Conservation (phyloP, 2,329 filamentous ascomycete species). For the Mycosphaerella sp. region DNA sequence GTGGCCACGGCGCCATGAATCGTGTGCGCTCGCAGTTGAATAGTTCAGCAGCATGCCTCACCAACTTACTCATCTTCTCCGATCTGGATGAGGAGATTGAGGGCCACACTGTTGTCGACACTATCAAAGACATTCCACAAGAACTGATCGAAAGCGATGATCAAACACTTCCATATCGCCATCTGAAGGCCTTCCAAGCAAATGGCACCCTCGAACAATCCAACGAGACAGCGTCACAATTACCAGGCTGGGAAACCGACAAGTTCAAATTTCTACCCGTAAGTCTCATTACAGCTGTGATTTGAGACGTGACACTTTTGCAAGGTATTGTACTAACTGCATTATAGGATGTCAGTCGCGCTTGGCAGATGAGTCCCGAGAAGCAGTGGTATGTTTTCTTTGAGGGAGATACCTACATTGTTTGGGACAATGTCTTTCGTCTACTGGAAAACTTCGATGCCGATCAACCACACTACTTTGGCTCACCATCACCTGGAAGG, state of each 20-base stretch:
- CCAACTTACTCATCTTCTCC: constrained; percentile 43
- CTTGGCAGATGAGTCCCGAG: constrained; percentile 42
- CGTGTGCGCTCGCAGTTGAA: constrained; percentile 44
- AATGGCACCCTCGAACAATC: constrained; percentile 16
- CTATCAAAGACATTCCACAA: constrained; percentile 43
- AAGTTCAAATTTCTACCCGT: constrained; percentile 49
- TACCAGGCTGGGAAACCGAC: constrained; percentile 45
- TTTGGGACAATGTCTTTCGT: constrained; percentile 34
- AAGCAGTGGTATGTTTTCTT: constrained; percentile 49
- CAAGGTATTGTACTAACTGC: too few species aligned
- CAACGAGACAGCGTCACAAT: background rate
- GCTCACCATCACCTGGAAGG: constrained; percentile 26
- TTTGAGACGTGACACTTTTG: too few species aligned
- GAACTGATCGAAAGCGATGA: constrained; percentile 10
- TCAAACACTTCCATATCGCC: constrained; percentile 16
- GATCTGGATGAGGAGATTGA: constrained; percentile 42
- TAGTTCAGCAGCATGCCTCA: constrained; percentile 49
- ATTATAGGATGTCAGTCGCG: constrained; percentile 40
- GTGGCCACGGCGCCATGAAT: constrained; percentile 43
- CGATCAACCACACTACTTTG: constrained; percentile 16
- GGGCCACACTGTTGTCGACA: constrained; percentile 37
- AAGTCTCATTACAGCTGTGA: too few species aligned
- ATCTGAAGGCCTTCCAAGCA: constrained; percentile 12
- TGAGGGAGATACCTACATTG: constrained; percentile 47
- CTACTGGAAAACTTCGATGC: constrained; percentile 13